A percentile compares a stretch with the other conserved stretches of the same genome.
These are phyloP conservation scores for Venturia aucupariae DNA, from an alignment of 2,329 filamentous ascomycete species.

Conservation along the genomic window DNA sequence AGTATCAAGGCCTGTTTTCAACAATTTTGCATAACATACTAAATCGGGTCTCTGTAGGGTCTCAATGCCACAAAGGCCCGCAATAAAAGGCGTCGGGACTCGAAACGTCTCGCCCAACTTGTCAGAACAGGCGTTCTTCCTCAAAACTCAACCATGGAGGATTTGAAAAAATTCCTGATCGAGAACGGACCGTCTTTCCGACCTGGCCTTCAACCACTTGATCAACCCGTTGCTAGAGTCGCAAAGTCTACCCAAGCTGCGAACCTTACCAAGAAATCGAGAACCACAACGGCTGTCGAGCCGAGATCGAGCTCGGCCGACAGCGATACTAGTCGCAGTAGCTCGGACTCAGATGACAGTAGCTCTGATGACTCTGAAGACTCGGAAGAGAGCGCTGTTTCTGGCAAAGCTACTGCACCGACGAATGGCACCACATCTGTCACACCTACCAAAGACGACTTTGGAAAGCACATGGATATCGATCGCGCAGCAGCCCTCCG, in stretches of 20 bases:
- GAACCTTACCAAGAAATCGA: neutral
- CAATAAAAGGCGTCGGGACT: constrained; percentile 45
- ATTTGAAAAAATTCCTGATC: constrained; percentile 27
- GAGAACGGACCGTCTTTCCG: neutral
- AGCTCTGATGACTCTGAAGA: neutral
- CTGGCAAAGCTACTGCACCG: neutral
- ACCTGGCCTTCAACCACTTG: neutral
- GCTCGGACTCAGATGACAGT: neutral
- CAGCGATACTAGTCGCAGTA: neutral
- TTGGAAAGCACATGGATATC: neutral
- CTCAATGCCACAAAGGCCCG: constrained; percentile 42
- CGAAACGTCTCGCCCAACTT: constrained; percentile 41
- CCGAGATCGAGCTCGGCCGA: neutral
- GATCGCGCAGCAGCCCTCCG: neutral
- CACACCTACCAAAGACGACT: neutral
- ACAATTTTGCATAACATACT: neutral
- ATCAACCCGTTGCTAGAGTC: neutral
- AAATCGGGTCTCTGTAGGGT: constrained; percentile 30
- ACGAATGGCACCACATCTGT: neutral
- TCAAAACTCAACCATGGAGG: constrained; percentile 40
- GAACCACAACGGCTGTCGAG: neutral
- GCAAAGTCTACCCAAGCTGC: neutral
- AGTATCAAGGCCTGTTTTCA: constrained; percentile 29
- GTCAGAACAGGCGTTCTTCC: constrained; percentile 46
- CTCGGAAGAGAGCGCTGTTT: neutral